These are phyloP conservation scores for Lasiodiplodia sp. DNA, from an alignment of 2,329 filamentous ascomycete genomes.

Conservation along the genomic window DNA sequence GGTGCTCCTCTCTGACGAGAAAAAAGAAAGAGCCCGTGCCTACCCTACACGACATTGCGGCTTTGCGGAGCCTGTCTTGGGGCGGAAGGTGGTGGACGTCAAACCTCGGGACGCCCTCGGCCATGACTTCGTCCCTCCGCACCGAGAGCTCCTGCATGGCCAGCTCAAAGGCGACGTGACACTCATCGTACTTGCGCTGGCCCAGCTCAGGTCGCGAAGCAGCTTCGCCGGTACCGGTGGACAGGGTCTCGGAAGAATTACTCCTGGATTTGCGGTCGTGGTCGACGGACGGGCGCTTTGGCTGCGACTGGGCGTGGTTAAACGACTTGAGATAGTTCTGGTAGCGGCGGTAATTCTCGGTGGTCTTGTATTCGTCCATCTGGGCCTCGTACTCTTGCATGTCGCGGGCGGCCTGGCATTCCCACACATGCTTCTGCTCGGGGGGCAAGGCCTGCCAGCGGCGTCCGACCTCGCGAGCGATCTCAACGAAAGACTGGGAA, in stretches of 20 bases:
- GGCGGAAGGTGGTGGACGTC: conserved; percentile 40
- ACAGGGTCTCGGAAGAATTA: conserved; percentile 16
- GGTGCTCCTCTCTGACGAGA: conserved; percentile 44
- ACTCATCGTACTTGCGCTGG: conserved; percentile 39
- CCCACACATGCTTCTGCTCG: conserved; percentile 48
- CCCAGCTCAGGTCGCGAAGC: conserved; percentile 37
- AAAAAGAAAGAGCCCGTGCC: conserved; percentile 47
- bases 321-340: conserved; percentile 47
- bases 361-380: conserved; percentile 51
- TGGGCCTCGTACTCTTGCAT: conserved; percentile 48
- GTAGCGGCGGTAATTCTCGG: conserved; percentile 46
- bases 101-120: conserved; percentile 37
- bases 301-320: conserved; percentile 36
- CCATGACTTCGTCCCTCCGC: conserved; percentile 42
- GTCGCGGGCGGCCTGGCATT: conserved; percentile 46
- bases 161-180: conserved; percentile 45
- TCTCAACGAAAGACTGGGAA: conserved; percentile 48
- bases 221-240: not conserved
- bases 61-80: conserved; percentile 39
- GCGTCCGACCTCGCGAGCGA: conserved; percentile 47
- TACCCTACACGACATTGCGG: conserved; percentile 44
- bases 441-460: conserved; percentile 46
- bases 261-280: conserved; percentile 5
- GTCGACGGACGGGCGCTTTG: not conserved
- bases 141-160: conserved; percentile 46